A percentile compares a stretch with the other conserved stretches of the same genome.
Evolutionary conservation across 2,329 filamentous ascomycete genomes (phyloP).

Genomic region (Microcera coccophila): DNA sequence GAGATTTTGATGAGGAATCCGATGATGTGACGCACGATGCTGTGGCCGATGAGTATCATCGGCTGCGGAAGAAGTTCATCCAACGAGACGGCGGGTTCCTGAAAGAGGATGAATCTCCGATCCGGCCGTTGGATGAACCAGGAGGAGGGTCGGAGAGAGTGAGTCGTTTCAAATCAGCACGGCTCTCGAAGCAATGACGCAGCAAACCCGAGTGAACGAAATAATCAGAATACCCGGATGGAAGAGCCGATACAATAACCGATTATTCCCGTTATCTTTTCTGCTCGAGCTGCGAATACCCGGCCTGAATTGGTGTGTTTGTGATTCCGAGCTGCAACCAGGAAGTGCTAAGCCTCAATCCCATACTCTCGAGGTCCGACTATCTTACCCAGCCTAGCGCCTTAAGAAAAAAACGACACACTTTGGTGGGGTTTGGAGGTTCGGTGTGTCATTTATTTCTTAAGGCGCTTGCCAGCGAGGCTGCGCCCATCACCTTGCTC

Average conservation of each 20-base stretch:
- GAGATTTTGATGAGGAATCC: conserved; percentile 64
- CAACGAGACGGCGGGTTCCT: conserved; percentile 79
- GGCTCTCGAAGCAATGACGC: conserved; percentile 50
- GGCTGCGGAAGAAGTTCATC: conserved; percentile 76
- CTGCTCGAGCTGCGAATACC: no score
- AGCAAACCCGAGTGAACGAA: conserved; percentile 1
- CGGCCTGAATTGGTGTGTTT: no score
- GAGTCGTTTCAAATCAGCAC: conserved; percentile 71
- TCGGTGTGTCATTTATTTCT: no score
- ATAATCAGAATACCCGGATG: conserved; percentile 9
- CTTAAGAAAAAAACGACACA: no score
- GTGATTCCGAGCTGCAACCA: no score
- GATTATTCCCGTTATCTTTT: conserved; percentile 26
- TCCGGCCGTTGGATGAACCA: conserved; percentile 64
- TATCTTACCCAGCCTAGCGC: no score
- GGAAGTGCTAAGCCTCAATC: no score
- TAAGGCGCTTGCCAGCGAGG: no score
- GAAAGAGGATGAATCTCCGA: conserved; percentile 63
- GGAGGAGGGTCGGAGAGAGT: conserved; percentile 60
- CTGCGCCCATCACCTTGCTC: no score
- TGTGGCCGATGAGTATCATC: conserved; percentile 78
- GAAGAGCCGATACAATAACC: conserved; percentile 28
- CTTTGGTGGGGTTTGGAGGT: no score
- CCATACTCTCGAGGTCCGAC: no score
- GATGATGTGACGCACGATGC: conserved; percentile 67